Percentiles rank a stretch among this genome's conserved stretches.
Evolutionary conservation across 2,329 filamentous ascomycete species (phyloP).

Genomic region (Trichoderma afroharzianum): DNA sequence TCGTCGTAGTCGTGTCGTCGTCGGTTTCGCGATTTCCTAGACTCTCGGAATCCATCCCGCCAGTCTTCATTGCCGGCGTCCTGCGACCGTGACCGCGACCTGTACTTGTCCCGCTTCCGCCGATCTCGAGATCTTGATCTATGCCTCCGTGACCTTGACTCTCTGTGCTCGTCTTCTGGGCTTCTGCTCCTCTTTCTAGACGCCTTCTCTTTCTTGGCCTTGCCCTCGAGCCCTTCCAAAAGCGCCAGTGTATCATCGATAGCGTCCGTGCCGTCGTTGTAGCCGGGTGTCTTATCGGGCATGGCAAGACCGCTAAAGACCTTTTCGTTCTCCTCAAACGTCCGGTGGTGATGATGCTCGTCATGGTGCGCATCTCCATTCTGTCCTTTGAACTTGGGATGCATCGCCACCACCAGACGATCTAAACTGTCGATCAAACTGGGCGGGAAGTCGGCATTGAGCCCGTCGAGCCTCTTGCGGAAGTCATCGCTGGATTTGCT

Average conservation of each 20-base stretch:
- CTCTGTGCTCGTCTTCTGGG: constrained; percentile 46
- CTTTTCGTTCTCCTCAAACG: constrained; percentile 69
- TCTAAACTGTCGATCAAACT: constrained; percentile 91
- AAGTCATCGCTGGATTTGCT: constrained; percentile 69
- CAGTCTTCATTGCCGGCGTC: constrained; percentile 45
- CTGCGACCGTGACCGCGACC: constrained; percentile 38
- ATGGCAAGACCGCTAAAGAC: constrained; percentile 89
- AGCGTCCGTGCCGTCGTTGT: constrained; percentile 52
- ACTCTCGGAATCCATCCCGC: constrained; percentile 33
- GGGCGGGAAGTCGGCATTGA: constrained; percentile 78
- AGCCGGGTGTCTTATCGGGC: constrained; percentile 63
- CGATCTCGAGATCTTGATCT: constrained; percentile 43
- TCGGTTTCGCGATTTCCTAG: constrained; percentile 34
- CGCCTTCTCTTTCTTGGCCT: constrained; percentile 49
- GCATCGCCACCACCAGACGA: constrained; percentile 81
- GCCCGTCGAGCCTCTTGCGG: constrained; percentile 66
- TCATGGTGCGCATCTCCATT: constrained; percentile 37
- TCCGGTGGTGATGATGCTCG: constrained; percentile 38
- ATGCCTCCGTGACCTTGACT: constrained; percentile 40
- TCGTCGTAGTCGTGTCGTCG: constrained; percentile 35
- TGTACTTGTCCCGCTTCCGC: constrained; percentile 29
- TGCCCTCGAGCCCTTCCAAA: constrained; percentile 78
- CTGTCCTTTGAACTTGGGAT: constrained; percentile 77
- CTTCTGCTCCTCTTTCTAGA: constrained; percentile 58
- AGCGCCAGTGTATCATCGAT: constrained; percentile 92